These are phyloP conservation scores for Solanum phureja DNA, from an alignment of 257 asterid species.

Conservation along the genomic window DNA sequence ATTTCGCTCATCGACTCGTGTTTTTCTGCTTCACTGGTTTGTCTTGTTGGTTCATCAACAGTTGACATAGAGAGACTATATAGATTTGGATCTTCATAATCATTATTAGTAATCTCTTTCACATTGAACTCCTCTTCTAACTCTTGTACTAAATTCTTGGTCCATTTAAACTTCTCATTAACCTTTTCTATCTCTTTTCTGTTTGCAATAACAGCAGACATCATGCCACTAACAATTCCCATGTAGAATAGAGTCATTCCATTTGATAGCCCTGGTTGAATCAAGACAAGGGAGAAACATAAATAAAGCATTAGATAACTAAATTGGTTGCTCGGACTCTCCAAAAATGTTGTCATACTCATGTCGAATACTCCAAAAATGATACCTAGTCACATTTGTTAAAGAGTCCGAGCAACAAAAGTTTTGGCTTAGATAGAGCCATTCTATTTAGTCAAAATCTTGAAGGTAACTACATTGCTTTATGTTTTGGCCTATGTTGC, in stretches of 20 bases:
- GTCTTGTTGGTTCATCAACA: constrained; percentile 6
- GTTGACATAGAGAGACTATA: constrained; percentile 5
- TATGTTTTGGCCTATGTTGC: not conserved
- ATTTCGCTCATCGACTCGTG: constrained; percentile 39
- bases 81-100: constrained; percentile 8
- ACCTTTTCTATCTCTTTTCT: constrained; percentile 32
- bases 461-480: not conserved
- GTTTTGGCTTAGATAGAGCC: not conserved
- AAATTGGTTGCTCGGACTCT: not conserved
- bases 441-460: not conserved
- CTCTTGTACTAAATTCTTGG: constrained; percentile 47
- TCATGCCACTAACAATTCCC: constrained; percentile 54
- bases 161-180: constrained; percentile 39
- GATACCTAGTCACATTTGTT: not conserved
- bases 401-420: not conserved
- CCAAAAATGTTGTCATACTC: not conserved
- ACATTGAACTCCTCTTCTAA: constrained; percentile 55
- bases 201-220: constrained; percentile 25
- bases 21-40: constrained; percentile 13
- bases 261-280: constrained; percentile 25
- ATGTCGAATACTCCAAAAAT: not conserved
- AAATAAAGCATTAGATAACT: not conserved
- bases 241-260: constrained; percentile 32
- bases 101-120: constrained; percentile 32
- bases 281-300: not conserved